Evolutionary conservation across 345 rosid genomes (phyloP).

Genomic region (Populus euphratica): DNA sequence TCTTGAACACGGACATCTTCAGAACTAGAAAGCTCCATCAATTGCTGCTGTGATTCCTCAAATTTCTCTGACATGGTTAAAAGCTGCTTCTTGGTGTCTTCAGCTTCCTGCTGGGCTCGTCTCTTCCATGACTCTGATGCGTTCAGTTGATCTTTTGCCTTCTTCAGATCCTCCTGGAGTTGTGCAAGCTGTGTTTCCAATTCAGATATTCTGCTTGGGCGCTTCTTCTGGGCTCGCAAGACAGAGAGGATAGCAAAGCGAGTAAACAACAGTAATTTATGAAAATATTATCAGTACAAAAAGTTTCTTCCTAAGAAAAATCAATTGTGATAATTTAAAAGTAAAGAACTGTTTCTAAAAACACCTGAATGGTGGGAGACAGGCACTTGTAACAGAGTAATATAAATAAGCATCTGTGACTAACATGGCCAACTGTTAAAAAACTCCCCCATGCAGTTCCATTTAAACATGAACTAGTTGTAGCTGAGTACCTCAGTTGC

Average conservation of each 20-base stretch:
- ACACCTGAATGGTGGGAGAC: no score
- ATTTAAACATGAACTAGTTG: no score
- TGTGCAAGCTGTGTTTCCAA: constrained; percentile 63
- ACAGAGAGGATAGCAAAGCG: neutral
- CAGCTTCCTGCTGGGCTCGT: constrained; percentile 66
- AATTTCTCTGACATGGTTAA: constrained; percentile 46
- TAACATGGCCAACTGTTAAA: neutral
- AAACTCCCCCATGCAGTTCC: no score
- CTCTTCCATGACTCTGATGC: constrained; percentile 64
- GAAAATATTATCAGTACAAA: no score
- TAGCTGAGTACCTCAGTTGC: constrained; percentile 13
- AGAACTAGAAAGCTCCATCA: constrained; percentile 60
- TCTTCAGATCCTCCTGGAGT: constrained; percentile 79
- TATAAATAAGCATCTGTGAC: neutral
- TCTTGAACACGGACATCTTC: constrained; percentile 68
- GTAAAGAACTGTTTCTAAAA: no score
- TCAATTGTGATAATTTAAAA: no score
- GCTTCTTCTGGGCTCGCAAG: constrained; percentile 34
- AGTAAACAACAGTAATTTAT: no score
- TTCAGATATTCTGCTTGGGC: constrained; percentile 54
- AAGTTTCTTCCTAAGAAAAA: no score
- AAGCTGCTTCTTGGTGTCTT: constrained; percentile 65
- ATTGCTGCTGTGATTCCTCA: constrained; percentile 58
- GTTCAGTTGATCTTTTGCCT: constrained; percentile 62
- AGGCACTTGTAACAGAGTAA: no score